Evolutionary conservation across 371 early-diverging fungal species (phyloP).

Genomic region (Lichtheimia corymbifera): DNA sequence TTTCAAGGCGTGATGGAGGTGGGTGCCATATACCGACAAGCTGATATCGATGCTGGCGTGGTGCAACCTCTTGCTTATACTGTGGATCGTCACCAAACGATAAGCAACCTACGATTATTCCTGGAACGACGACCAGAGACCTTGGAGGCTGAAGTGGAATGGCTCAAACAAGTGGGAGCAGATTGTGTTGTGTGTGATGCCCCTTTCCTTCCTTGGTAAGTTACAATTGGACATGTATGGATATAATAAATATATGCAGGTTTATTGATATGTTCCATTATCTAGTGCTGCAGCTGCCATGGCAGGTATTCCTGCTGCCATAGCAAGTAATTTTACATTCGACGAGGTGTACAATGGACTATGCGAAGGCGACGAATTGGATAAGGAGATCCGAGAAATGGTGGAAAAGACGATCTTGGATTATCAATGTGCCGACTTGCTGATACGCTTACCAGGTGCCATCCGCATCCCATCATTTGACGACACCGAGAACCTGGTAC

Average conservation of each 20-base stretch:
- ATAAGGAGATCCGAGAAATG: constrained; percentile 51
- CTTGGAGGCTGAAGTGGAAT: constrained; percentile 48
- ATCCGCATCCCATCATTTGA: constrained; percentile 71
- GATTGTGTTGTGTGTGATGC: constrained; percentile 75
- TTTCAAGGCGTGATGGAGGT: constrained; percentile 61
- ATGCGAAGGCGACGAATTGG: constrained; percentile 57
- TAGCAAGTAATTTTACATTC: constrained; percentile 81
- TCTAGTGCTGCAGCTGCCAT: constrained; percentile 60
- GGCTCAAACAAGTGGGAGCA: constrained; percentile 55
- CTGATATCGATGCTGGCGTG: constrained; percentile 69
- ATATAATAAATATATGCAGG: not conserved
- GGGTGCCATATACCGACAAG: constrained; percentile 63
- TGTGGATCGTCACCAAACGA: constrained; percentile 63
- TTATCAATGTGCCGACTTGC: constrained; percentile 60
- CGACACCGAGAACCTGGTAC: constrained; percentile 37
- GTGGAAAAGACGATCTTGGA: constrained; percentile 51
- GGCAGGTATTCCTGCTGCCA: constrained; percentile 63
- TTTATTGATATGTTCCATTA: constrained; percentile 2
- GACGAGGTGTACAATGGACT: constrained; percentile 71
- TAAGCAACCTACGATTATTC: constrained; percentile 48
- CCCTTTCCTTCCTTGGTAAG: constrained; percentile 69
- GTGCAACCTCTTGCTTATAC: constrained; percentile 74
- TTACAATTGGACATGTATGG: too few species aligned
- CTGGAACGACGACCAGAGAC: constrained; percentile 49
- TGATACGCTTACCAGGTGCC: constrained; percentile 71